These are phyloP conservation scores for Umbelopsis sp. DNA, from an alignment of 192 early-diverging fungal genomes.

Conservation along the genomic window DNA sequence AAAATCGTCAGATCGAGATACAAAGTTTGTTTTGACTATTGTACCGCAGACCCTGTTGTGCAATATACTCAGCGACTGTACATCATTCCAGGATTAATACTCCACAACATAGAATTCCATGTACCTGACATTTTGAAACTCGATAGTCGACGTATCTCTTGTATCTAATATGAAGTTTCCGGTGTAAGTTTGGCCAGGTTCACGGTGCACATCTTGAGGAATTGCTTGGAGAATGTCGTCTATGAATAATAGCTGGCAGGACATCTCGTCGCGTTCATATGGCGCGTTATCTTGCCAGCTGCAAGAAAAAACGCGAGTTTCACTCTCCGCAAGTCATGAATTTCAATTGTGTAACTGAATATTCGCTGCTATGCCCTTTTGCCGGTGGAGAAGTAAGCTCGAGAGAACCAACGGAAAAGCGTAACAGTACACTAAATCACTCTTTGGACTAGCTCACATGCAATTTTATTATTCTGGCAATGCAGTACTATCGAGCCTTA, in stretches of 20 bases:
- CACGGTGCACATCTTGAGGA: not conserved
- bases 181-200: not conserved
- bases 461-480: not conserved
- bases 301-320: not conserved
- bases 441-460: constrained; percentile 4
- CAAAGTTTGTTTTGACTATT: not conserved
- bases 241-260: constrained; percentile 4
- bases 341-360: not conserved
- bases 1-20: not conserved
- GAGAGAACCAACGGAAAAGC: constrained; percentile 9
- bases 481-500: no score
- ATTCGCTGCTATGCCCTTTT: not conserved
- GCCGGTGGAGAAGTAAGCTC: no score
- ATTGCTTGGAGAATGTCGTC: not conserved
- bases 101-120: constrained; percentile 22
- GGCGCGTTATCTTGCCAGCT: not conserved
- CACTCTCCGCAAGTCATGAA: not conserved
- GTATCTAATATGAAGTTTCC: not conserved
- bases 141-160: not conserved
- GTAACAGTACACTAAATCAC: constrained; percentile 18
- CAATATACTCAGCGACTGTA: constrained; percentile 3
- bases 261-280: not conserved
- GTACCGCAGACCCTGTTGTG: constrained; percentile 4
- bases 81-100: not conserved
- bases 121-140: constrained; percentile 23